phyloP scores from a whole-genome alignment of 768 basidiomycete genomes.

The Boletus vermiculosoides region DNA sequence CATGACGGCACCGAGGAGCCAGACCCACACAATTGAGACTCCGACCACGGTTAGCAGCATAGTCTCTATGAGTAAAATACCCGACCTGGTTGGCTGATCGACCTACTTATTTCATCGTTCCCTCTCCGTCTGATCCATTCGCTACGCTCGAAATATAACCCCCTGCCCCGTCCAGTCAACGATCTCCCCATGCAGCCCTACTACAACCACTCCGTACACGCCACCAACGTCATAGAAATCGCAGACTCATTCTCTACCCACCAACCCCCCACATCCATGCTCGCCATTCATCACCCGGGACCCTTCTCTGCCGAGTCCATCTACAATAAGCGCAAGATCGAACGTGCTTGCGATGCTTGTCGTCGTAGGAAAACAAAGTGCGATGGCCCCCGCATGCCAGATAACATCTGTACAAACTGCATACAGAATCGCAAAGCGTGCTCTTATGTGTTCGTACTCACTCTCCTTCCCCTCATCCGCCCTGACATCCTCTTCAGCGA shows the following conservation, averaged over 20 bases:
- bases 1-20: background rate
- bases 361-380: slow-evolving; percentile 59
- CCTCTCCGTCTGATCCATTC: background rate
- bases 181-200: slow-evolving; percentile 20
- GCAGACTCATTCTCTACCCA: slow-evolving; percentile 12
- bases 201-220: slow-evolving; percentile 10
- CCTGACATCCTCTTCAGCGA: slow-evolving; percentile 41
- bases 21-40: background rate
- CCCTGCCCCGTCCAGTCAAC: background rate
- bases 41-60: background rate
- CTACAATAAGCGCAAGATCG: slow-evolving; percentile 45
- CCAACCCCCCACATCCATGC: slow-evolving; percentile 5
- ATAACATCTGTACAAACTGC: slow-evolving; percentile 60
- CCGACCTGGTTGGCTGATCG: background rate
- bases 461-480: background rate
- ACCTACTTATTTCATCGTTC: background rate
- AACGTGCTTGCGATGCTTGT: slow-evolving; percentile 61
- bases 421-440: slow-evolving; percentile 48
- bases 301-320: slow-evolving; percentile 14
- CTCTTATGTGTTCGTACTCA: slow-evolving; percentile 53
- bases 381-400: slow-evolving; percentile 52
- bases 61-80: background rate
- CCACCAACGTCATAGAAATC: slow-evolving; percentile 31
- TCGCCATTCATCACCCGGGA: slow-evolving; percentile 6
- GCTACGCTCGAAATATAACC: background rate